Conservation (phyloP, 108 stramenopile species). For the Bacterosira constricta region DNA sequence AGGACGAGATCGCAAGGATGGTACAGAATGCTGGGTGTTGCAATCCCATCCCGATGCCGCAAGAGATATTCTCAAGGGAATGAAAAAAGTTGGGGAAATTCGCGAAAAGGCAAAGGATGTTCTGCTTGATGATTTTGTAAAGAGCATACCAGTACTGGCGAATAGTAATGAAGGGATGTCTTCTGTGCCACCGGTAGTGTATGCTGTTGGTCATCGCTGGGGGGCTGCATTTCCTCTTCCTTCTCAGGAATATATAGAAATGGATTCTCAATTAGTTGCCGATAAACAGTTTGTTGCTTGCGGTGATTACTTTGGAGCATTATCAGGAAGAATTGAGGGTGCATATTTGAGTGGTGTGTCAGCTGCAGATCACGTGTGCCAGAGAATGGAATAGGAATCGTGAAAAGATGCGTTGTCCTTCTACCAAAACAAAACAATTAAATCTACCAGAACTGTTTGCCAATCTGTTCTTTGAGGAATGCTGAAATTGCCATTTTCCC, state of each 20-base stretch:
- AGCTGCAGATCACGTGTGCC: conserved; percentile 33
- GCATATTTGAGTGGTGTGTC: conserved; percentile 36
- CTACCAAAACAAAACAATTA: no score
- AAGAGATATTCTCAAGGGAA: background rate
- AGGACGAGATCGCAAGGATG: conserved; percentile 20
- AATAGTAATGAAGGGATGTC: background rate
- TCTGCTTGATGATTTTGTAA: conserved; percentile 22
- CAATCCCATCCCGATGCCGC: conserved; percentile 30
- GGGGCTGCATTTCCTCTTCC: conserved; percentile 39
- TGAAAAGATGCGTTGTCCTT: no score
- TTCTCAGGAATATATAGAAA: background rate
- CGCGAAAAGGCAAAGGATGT: conserved; percentile 10
- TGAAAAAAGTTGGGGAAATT: background rate
- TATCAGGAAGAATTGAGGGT: conserved; percentile 27
- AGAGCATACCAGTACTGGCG: conserved; percentile 7
- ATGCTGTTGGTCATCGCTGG: conserved; percentile 38
- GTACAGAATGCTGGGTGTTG: conserved; percentile 38
- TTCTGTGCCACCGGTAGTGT: conserved; percentile 2
- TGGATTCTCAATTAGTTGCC: conserved; percentile 14
- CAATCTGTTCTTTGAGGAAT: no score
- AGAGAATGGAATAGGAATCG: no score
- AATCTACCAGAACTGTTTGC: no score
- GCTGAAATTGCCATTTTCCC: no score
- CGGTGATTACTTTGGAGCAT: conserved; percentile 46
- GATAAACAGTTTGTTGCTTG: conserved; percentile 31